These are phyloP conservation scores for Neofusicoccum sp. DNA, from an alignment of 2,329 filamentous ascomycete species.

Conservation along the genomic window DNA sequence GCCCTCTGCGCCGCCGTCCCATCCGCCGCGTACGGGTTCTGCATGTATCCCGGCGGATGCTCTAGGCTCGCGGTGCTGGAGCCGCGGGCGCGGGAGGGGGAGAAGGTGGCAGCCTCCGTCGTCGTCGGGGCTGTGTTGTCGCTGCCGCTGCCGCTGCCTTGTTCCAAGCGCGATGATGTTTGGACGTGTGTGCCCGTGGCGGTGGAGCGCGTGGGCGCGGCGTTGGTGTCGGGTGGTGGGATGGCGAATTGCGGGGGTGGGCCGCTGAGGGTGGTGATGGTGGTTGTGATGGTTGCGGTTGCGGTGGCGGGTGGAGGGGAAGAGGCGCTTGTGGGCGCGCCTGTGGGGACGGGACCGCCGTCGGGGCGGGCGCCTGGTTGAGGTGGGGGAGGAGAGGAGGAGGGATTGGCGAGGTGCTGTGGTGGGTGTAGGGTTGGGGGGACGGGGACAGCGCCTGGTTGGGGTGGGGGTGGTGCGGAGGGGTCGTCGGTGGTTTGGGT, in stretches of 20 bases:
- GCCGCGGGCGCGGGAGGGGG: slow-evolving; percentile 26
- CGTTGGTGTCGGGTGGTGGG: slow-evolving; percentile 37
- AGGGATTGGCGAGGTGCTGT: neutral
- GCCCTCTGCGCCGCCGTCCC: slow-evolving; percentile 27
- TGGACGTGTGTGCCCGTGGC: slow-evolving; percentile 27
- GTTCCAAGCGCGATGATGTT: neutral
- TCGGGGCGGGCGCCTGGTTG: slow-evolving; percentile 41
- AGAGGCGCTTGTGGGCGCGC: slow-evolving; percentile 22
- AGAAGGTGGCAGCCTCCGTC: slow-evolving; percentile 36
- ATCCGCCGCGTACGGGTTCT: slow-evolving; percentile 44
- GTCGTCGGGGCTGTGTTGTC: slow-evolving; percentile 36
- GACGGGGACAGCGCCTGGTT: slow-evolving; percentile 29
- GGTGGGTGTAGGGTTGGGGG: slow-evolving; percentile 16
- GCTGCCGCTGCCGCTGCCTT: slow-evolving; percentile 14
- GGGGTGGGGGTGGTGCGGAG: slow-evolving; percentile 32
- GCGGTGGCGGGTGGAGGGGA: slow-evolving; percentile 22
- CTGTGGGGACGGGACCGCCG: slow-evolving; percentile 32
- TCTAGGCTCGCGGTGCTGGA: slow-evolving; percentile 27
- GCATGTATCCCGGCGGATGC: slow-evolving; percentile 50
- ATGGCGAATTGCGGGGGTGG: slow-evolving; percentile 41
- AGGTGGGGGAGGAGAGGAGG: slow-evolving; percentile 34
- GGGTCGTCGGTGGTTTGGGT: slow-evolving; percentile 19
- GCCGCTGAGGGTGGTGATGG: slow-evolving; percentile 28
- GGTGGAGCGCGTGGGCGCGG: slow-evolving; percentile 31
- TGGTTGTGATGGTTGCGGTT: slow-evolving; percentile 31